Evolutionary conservation across 1,139 yeast genomes (phyloP), one percentile per base, ranked within the genome.

Genomic region (Scheffersomyces parashehatae): DNA sequence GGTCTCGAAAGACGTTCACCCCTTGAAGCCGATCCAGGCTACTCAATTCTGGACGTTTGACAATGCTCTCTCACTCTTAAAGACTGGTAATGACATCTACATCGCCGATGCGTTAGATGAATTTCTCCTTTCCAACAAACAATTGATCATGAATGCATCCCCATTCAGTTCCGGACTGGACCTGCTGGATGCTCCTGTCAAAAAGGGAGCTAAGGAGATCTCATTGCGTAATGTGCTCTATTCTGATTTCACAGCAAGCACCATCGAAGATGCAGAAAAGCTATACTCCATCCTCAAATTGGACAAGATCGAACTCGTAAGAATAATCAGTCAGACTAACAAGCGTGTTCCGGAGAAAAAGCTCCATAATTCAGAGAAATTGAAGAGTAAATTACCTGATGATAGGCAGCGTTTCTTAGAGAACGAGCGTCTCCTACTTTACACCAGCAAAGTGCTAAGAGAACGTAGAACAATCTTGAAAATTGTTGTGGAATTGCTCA

Each of bases 401-500:
- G 73, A 71, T 39, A 53, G 70, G 31, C 70, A 68, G 37, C 58
- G 55, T 33, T 52, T 56, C 39, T 51, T 60, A 42, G 69, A 67
- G 47, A 61, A 58, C 33, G 68, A 64, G 39, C 59, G 68, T 38
- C 53, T 68, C 14, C 43, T 50, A 28, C 51, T 70, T 28, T 67
- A 73, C 53, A 59, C 67, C 3, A 55, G 65, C 14, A 64, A 62
- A 14, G 64, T 77, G 3, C 59, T 79, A 43, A 60, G 70, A 45
- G 85, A 81, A 49, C 67, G 80, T 55, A 62, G 82, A 50, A 59
- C 68, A 1, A 56, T 80, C 0, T 56, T 76, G 34, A 67, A 68
- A 28, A 64, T 76, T n/a, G 71, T 68, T 1, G 52, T 62, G 11
- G 68, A 67, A 46, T 56, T 79, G 40, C 56, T 76, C 40, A 64